Evolutionary conservation across 257 asterid species (phyloP).

Genomic region (Salvia miltiorrhiza): DNA sequence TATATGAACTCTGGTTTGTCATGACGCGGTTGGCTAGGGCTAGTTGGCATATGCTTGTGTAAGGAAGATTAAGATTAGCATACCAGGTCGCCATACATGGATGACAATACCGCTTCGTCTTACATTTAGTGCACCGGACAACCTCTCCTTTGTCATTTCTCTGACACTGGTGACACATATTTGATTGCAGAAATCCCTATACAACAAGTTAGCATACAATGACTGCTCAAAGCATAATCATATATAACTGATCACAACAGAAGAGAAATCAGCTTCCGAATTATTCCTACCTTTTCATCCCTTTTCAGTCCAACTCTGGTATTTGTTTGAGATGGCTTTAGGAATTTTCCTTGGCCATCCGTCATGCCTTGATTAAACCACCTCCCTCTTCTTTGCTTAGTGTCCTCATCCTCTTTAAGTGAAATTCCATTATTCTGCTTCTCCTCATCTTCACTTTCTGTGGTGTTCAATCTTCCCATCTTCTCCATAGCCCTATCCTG

Average conservation of each 20-base stretch:
- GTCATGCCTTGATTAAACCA: neutral
- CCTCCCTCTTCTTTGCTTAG: neutral
- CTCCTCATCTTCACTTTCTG: neutral
- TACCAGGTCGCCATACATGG: constrained; percentile 44
- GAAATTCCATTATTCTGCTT: neutral
- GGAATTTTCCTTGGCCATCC: neutral
- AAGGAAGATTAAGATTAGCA: constrained; percentile 16
- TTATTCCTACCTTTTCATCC: constrained; percentile 16
- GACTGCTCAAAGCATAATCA: neutral
- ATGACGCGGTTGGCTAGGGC: neutral
- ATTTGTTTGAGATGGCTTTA: neutral
- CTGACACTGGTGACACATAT: constrained; percentile 55
- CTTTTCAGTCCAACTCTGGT: neutral
- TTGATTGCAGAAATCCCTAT: constrained; percentile 31
- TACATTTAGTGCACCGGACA: constrained; percentile 42
- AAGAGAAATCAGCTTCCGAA: neutral
- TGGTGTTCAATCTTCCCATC: neutral
- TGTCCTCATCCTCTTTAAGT: neutral
- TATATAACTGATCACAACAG: neutral
- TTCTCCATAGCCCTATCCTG: neutral
- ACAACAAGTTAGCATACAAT: neutral
- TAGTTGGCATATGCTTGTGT: neutral
- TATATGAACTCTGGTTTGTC: no score
- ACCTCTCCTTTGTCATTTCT: constrained; percentile 43
- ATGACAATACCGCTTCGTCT: constrained; percentile 42